phyloP scores from a whole-genome alignment of 2,329 filamentous ascomycete species.

The Rosellinia necatrix region DNA sequence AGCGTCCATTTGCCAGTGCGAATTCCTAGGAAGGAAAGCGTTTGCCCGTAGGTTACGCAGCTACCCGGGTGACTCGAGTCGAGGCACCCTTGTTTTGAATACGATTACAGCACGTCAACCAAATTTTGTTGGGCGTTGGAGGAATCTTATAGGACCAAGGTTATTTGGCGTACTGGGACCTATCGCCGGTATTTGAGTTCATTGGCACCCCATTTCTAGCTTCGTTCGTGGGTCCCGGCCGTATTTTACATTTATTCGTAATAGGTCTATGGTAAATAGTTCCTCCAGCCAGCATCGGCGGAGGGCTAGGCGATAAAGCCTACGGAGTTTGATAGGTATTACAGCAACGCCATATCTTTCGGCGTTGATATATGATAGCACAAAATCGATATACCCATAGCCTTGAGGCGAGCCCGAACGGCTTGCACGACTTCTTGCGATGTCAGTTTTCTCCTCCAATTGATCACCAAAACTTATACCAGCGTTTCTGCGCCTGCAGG shows the following conservation, averaged over 20 bases:
- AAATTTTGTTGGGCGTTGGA: neutral
- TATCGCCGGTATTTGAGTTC: neutral
- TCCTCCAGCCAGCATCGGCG: neutral
- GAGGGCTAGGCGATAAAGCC: neutral
- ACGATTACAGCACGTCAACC: neutral
- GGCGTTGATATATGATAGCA: constrained; percentile 17
- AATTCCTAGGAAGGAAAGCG: neutral
- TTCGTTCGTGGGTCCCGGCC: neutral
- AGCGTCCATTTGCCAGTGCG: neutral
- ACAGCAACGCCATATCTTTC: constrained; percentile 10
- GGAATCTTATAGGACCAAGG: neutral
- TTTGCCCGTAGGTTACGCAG: neutral
- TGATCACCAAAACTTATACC: constrained; percentile 62
- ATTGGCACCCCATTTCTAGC: neutral
- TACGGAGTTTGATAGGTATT: constrained; percentile 8
- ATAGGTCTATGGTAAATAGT: constrained; percentile 14
- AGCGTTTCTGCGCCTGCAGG: constrained; percentile 46
- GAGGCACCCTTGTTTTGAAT: neutral
- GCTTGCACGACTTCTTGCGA: neutral
- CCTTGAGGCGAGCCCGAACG: constrained; percentile 20
- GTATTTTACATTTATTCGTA: constrained; percentile 11
- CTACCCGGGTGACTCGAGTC: neutral
- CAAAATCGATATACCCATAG: constrained; percentile 27
- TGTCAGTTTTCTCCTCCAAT: constrained; percentile 14
- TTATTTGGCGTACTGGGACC: constrained; percentile 8